Evolutionary conservation across 108 stramenopile species (phyloP), one percentile per base, ranked within the genome.

Genomic region (Stephanodiscus triporus): DNA sequence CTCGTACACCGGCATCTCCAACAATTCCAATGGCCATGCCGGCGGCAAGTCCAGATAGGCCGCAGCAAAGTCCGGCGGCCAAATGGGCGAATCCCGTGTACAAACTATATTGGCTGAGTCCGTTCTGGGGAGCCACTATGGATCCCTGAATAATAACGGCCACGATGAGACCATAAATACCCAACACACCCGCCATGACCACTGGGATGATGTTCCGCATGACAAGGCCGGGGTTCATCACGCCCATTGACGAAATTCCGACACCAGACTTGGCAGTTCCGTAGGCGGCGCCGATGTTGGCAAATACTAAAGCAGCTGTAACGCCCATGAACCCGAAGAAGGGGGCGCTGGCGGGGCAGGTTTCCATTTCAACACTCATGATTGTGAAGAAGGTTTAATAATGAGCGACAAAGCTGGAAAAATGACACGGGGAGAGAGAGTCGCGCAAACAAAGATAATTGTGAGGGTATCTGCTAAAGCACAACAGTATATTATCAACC

Each of bases 151-250:
- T 90, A 76, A 99, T 98, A 24, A 98, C 99, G 32, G 97, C 97
- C 29, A 99, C 98, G 75, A 99, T 99, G 36, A 99, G 91, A 58
- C 99, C 99, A 88, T 99, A 99, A 76, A 99, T 99, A 72, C 99
- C 98, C 69, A 99, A 87, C 54, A 99, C 97, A 87, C 99, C 99
- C 69, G 99, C 99, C 98, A 99, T 98, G 79, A 99, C 97, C 34
- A 99, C 97, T 63, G 99, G 99, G 85, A 99, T 97, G 70, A 99
- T 96, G 89, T 99, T 99, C 54, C 94, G 82, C 97, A 99, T 99
- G n/a, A 99, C 98, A 16, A 95, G 80, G 40, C 92, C 95, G 30
- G 99, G 98, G 87, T 98, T 96, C 94, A 97, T 97, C 6, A 99
- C 96, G 69, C 99, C 99, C 98, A 98, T 99, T 59, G 94, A 95